Conservation (phyloP, 208 protist genomes). For the Leishmania guyanensis region DNA sequence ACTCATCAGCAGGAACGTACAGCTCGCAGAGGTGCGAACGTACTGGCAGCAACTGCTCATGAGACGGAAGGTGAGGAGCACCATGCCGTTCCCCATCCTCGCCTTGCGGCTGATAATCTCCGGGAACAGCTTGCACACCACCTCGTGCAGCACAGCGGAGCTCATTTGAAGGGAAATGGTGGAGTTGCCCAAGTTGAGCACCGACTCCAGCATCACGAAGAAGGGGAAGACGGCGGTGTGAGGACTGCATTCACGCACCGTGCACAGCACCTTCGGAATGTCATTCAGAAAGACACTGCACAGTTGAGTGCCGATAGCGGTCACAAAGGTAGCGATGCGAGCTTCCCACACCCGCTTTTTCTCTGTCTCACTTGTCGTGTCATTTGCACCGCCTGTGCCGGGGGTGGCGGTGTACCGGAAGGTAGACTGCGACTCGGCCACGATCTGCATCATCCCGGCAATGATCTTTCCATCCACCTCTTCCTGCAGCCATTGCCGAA, state of each 20-base stretch:
- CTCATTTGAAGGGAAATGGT: constrained; percentile 85
- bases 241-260: constrained; percentile 53
- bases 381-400: background rate
- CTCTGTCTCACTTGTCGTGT: constrained; percentile 3
- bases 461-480: constrained; percentile 54
- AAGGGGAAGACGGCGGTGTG: constrained; percentile 71
- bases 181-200: constrained; percentile 75
- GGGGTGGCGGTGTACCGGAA: constrained; percentile 64
- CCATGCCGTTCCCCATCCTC: constrained; percentile 75
- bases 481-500: constrained; percentile 54
- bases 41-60: constrained; percentile 88
- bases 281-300: constrained; percentile 64
- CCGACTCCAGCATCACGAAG: constrained; percentile 84
- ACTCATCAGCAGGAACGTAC: constrained; percentile 78
- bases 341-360: constrained; percentile 68
- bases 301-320: constrained; percentile 66
- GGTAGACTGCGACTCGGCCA: constrained; percentile 69
- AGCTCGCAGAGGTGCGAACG: constrained; percentile 64
- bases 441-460: constrained; percentile 69
- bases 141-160: constrained; percentile 66
- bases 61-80: constrained; percentile 80
- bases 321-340: constrained; percentile 75
- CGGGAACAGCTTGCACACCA: constrained; percentile 74
- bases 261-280: constrained; percentile 59
- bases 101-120: constrained; percentile 81